These are phyloP conservation scores for Wickerhamiella spandovensis DNA, from an alignment of 805 yeast genomes.

Conservation along the genomic window DNA sequence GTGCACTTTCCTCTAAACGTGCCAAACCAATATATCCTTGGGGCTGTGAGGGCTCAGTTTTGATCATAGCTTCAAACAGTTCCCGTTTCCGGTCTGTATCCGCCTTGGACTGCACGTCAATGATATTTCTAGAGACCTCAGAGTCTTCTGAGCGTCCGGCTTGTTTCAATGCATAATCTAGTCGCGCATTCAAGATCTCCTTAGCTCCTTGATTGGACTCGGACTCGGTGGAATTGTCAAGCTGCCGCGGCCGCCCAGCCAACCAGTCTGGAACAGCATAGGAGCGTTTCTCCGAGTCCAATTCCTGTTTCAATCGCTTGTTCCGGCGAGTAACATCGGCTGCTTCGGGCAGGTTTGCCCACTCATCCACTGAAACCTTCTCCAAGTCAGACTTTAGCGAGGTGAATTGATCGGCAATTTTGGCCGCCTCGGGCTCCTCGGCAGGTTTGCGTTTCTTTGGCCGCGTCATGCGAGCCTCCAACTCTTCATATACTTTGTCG, in stretches of 20 bases:
- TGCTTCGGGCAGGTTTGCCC: conserved; percentile 78
- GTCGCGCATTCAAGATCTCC: conserved; percentile 15
- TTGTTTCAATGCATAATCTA: conserved; percentile 20
- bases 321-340: conserved; percentile 74
- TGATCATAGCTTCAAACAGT: conserved; percentile 52
- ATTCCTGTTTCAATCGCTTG: conserved; percentile 52
- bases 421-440: conserved; percentile 7
- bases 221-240: background rate
- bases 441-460: conserved; percentile 7
- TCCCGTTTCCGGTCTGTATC: conserved; percentile 42
- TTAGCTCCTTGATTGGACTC: conserved; percentile 23
- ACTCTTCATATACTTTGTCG: conserved; percentile 46
- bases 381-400: conserved; percentile 46
- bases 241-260: conserved; percentile 12
- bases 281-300: conserved; percentile 49
- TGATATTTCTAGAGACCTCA: conserved; percentile 4
- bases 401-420: background rate
- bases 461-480: conserved; percentile 40
- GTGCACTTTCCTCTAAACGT: conserved; percentile 54
- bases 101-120: conserved; percentile 39
- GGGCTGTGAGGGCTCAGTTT: conserved; percentile 58
- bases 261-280: conserved; percentile 77
- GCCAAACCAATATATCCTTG: conserved; percentile 84
- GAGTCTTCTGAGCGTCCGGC: conserved; percentile 7
- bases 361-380: conserved; percentile 49